Conservation (phyloP, 257 asterid species). For the Hygrophila difformis region DNA sequence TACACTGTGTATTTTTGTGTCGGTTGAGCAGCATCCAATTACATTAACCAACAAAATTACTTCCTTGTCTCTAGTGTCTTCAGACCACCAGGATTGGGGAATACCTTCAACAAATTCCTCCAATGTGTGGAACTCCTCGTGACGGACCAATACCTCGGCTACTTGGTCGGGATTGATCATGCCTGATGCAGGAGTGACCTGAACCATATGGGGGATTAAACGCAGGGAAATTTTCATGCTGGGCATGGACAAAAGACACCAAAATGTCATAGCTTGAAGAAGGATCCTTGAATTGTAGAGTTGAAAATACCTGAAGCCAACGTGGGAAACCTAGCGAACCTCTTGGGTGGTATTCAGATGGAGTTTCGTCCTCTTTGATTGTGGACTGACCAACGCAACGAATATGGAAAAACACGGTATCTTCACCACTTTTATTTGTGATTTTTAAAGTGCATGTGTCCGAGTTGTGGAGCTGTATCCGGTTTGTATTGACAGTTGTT, state of each 20-base stretch:
- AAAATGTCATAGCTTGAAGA: background rate
- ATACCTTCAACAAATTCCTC: constrained; percentile 55
- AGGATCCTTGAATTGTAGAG: background rate
- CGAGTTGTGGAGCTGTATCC: constrained; percentile 58
- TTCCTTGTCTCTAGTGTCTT: constrained; percentile 69
- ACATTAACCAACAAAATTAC: constrained; percentile 48
- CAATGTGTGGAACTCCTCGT: constrained; percentile 48
- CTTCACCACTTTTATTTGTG: constrained; percentile 57
- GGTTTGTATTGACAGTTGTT: constrained; percentile 35
- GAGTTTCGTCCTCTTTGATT: constrained; percentile 36
- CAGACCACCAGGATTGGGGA: constrained; percentile 80
- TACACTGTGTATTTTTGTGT: constrained; percentile 35
- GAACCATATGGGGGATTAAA: background rate
- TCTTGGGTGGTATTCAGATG: constrained; percentile 46
- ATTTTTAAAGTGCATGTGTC: constrained; percentile 54
- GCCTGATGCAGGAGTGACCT: constrained; percentile 79
- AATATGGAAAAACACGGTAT: constrained; percentile 48
- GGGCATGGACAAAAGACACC: background rate
- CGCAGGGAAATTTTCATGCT: background rate
- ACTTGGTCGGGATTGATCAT: constrained; percentile 47
- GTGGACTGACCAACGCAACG: constrained; percentile 62
- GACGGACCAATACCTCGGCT: constrained; percentile 44
- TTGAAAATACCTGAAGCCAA: constrained; percentile 73
- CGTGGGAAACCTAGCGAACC: constrained; percentile 82
- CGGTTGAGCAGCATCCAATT: constrained; percentile 43